Percentiles rank a stretch among this genome's conserved stretches.
Conservation (phyloP, 495 filamentous ascomycete genomes). For the Penicillium argentinense region DNA sequence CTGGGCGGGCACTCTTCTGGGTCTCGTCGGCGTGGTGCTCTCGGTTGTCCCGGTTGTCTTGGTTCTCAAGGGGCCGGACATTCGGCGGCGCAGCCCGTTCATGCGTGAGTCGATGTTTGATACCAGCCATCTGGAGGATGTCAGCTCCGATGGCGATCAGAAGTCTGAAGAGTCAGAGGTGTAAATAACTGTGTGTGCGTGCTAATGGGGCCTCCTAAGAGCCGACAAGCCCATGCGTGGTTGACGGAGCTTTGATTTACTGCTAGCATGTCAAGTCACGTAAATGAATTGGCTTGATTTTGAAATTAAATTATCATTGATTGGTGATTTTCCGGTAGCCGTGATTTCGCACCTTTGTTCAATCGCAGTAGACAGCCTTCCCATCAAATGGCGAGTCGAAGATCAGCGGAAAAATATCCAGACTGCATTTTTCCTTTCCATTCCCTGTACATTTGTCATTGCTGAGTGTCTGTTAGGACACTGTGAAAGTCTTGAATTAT, state of each 20-base stretch:
- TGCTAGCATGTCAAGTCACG: background rate
- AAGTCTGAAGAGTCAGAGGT: background rate
- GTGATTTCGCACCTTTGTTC: background rate
- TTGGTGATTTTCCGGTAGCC: too few species aligned
- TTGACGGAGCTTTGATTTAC: background rate
- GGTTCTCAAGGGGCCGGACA: constrained; percentile 36
- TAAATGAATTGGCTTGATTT: background rate
- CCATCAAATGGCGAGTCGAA: constrained; percentile 5
- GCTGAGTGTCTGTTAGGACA: background rate
- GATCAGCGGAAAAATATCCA: background rate
- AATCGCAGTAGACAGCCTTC: constrained; percentile 1
- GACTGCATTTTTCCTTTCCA: background rate
- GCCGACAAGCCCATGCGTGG: background rate
- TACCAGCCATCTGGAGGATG: constrained; percentile 11
- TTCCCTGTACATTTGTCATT: constrained; percentile 1
- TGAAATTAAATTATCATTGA: background rate
- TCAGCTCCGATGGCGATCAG: background rate
- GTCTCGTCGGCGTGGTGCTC: constrained; percentile 40
- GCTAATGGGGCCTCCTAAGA: background rate
- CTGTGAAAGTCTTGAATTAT: background rate
- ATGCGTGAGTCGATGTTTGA: constrained; percentile 36
- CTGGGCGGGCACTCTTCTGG: constrained; percentile 45
- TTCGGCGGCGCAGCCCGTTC: constrained; percentile 36
- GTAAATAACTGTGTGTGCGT: background rate
- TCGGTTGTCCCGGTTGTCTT: constrained; percentile 39